Evolutionary conservation across 2,329 filamentous ascomycete genomes (phyloP).

Genomic region (Fusarium chlamydosporum): DNA sequence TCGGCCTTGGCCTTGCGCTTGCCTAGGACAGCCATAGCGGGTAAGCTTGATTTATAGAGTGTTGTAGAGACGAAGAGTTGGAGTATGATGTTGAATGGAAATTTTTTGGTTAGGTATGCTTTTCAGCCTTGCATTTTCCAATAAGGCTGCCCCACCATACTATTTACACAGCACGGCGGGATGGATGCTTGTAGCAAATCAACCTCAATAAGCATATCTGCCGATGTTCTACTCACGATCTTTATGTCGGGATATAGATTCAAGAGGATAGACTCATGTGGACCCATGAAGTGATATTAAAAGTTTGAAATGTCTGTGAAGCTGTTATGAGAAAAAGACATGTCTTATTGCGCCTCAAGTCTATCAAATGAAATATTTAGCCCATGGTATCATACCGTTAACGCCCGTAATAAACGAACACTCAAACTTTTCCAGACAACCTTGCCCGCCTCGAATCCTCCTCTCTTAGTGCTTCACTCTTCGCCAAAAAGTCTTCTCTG

Average conservation of each 20-base stretch:
- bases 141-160: constrained; percentile 49
- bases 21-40: constrained; percentile 61
- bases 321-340: not conserved
- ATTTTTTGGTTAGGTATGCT: constrained; percentile 39
- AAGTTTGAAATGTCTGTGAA: not conserved
- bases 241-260: not conserved
- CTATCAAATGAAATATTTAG: constrained; percentile 12
- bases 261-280: not conserved
- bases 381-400: constrained; percentile 50
- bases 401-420: constrained; percentile 36
- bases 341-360: not conserved
- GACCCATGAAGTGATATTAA: not conserved
- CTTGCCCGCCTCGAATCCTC: constrained; percentile 71
- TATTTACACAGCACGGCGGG: not conserved
- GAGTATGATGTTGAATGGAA: constrained; percentile 24
- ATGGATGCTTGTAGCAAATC: not conserved
- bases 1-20: constrained; percentile 63
- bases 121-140: constrained; percentile 47
- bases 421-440: constrained; percentile 57
- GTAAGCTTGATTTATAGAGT: not conserved
- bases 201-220: not conserved
- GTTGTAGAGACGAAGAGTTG: constrained; percentile 12
- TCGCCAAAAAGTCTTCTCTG: constrained; percentile 74
- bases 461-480: constrained; percentile 74
- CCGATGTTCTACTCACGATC: not conserved